Conservation (phyloP, 2,329 filamentous ascomycete genomes). For the Oidium heveae region DNA sequence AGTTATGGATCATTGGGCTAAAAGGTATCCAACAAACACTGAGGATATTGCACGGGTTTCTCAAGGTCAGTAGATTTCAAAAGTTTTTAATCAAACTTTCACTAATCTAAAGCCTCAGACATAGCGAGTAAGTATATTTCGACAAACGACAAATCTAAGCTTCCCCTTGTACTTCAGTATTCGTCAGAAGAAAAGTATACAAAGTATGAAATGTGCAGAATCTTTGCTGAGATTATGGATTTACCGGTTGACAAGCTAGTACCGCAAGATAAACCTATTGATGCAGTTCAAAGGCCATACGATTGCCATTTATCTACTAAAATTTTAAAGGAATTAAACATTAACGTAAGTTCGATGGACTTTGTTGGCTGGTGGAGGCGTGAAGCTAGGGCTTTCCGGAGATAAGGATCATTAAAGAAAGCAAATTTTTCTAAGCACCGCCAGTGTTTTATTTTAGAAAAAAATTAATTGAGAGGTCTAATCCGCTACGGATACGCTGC, state of each 20-base stretch:
- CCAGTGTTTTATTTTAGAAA: no score
- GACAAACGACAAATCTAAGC: slow-evolving; percentile 19
- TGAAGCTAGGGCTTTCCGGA: slow-evolving; percentile 28
- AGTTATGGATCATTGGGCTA: slow-evolving; percentile 67
- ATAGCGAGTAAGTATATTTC: slow-evolving; percentile 42
- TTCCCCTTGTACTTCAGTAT: slow-evolving; percentile 60
- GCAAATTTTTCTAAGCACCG: no score
- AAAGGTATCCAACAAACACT: slow-evolving; percentile 71
- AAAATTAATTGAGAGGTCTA: no score
- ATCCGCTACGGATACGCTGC: no score
- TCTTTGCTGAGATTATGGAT: slow-evolving; percentile 57
- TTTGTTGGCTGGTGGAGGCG: slow-evolving; percentile 64
- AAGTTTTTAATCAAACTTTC: slow-evolving; percentile 1
- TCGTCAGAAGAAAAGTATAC: slow-evolving; percentile 68
- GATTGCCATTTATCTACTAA: slow-evolving; percentile 70
- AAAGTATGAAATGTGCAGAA: slow-evolving; percentile 69
- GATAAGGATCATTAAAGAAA: background rate
- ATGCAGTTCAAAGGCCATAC: slow-evolving; percentile 58
- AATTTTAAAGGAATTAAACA: slow-evolving; percentile 44
- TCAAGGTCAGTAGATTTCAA: slow-evolving; percentile 23
- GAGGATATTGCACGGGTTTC: slow-evolving; percentile 65
- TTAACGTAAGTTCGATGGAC: slow-evolving; percentile 47
- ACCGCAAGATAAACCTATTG: slow-evolving; percentile 45
- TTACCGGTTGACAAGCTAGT: slow-evolving; percentile 42
- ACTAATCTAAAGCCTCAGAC: slow-evolving; percentile 21